These are phyloP conservation scores for Fusarium torulosum DNA, from an alignment of 2,329 filamentous ascomycete genomes.

Conservation along the genomic window DNA sequence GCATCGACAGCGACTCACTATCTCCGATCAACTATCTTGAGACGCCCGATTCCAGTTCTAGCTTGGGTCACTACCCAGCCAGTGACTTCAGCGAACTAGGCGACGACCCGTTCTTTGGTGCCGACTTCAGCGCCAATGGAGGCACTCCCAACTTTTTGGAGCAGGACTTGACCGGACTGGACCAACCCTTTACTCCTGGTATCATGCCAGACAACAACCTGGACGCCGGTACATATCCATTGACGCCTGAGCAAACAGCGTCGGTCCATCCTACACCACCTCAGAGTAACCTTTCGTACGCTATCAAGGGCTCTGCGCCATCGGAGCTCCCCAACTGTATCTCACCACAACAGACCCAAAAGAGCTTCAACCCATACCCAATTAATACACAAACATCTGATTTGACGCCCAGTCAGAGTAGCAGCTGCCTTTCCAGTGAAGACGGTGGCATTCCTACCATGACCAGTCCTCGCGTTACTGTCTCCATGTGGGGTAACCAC, in stretches of 20 bases:
- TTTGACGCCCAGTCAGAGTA: constrained; percentile 64
- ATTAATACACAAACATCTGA: constrained; percentile 52
- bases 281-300: constrained; percentile 51
- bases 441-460: constrained; percentile 59
- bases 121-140: constrained; percentile 61
- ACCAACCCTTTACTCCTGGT: constrained; percentile 38
- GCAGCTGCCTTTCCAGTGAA: constrained; percentile 64
- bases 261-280: constrained; percentile 62
- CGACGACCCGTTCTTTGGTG: constrained; percentile 65
- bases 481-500: constrained; percentile 67
- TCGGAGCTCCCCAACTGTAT: constrained; percentile 53
- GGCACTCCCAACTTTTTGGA: constrained; percentile 62
- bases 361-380: constrained; percentile 54
- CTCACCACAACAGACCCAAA: constrained; percentile 59
- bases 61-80: constrained; percentile 61
- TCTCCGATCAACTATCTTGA: constrained; percentile 53
- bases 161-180: constrained; percentile 47
- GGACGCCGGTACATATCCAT: constrained; percentile 55
- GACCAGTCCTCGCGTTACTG: constrained; percentile 67
- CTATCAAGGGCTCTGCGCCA: constrained; percentile 41
- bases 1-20: constrained; percentile 50
- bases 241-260: constrained; percentile 66
- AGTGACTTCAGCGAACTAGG: constrained; percentile 63
- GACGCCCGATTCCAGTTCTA: constrained; percentile 65
- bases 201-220: constrained; percentile 39